Evolutionary conservation across 2,329 filamentous ascomycete species (phyloP), one percentile per base, ranked within the genome.

Genomic region (Monilinia aucupariae): DNA sequence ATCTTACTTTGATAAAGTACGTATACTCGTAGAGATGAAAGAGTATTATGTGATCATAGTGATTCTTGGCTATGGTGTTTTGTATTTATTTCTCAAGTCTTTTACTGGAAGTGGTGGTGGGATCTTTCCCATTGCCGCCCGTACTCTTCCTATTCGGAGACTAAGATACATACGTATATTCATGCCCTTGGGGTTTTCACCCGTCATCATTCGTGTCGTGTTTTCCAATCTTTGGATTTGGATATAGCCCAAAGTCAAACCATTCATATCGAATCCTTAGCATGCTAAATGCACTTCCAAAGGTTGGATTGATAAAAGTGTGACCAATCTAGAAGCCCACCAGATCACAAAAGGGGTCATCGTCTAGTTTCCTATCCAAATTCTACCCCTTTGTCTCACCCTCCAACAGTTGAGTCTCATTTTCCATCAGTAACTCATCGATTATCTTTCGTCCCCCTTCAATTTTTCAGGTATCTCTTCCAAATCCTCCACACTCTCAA

Each of bases 401-500:
- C 3, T 27, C 12, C n/a, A n/a, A n/a, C n/a, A n/a, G n/a, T n/a
- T n/a, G n/a, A 17, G 2, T 45, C 20, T 47, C 9, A n/a, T 39
- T 59, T n/a, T 12, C 22, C 25, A 52, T 50, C 20, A 20, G 27
- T 13, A 54, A 45, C 3, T 34, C 58, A 54, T 54, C 25, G 0
- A 3, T 37, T 34, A 62, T 39, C n/a, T 47, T 17, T 66, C 43
- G 61, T 45, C 64, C 1, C 61, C 68, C 20, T 69, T 77, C 69
- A 89, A 76, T 77, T 85, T 88, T 68, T 83, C 79, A 63, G 92
- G 90, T 66, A 97, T 86, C n/a, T 88, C 86, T 68, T 90, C 86
- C 69, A 97, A 74, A 61, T 97, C 93, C 61, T 96, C 91, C 4
- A 84, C 82, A 25, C 84, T 86, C 69, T 90, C 85, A 55, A 97